phyloP scores from a whole-genome alignment of 2,329 filamentous ascomycete species.

The Cryphonectria parasitica region DNA sequence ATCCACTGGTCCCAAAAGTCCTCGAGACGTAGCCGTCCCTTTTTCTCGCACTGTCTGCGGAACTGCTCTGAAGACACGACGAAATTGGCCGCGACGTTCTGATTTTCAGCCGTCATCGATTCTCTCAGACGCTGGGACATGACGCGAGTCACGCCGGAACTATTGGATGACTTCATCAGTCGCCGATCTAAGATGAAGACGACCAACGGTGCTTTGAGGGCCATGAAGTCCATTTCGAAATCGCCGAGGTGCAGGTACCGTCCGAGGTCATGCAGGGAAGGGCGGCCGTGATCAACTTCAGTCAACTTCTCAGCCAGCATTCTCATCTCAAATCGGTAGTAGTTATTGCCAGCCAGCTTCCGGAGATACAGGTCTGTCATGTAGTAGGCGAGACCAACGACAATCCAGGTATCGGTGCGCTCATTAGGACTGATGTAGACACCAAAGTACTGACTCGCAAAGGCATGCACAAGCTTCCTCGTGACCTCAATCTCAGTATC shows the following conservation, averaged over 20 bases:
- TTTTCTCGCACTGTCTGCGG: constrained; percentile 82
- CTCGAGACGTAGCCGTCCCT: constrained; percentile 84
- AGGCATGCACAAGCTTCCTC: constrained; percentile 76
- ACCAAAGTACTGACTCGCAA: constrained; percentile 93
- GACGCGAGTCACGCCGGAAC: constrained; percentile 81
- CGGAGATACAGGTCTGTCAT: constrained; percentile 95
- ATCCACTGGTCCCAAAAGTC: constrained; percentile 95
- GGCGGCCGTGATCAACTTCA: constrained; percentile 78
- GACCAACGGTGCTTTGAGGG: constrained; percentile 86
- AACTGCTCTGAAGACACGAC: constrained; percentile 77
- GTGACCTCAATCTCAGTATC: constrained; percentile 85
- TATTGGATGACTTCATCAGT: constrained; percentile 84
- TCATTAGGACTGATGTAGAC: constrained; percentile 88
- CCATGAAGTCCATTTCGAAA: constrained; percentile 88
- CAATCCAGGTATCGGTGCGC: constrained; percentile 82
- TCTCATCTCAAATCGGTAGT: constrained; percentile 90
- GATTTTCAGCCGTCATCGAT: constrained; percentile 65
- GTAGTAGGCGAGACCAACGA: constrained; percentile 88
- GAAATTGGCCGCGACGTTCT: constrained; percentile 28
- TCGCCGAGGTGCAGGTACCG: constrained; percentile 76
- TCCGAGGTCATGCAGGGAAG: constrained; percentile 81
- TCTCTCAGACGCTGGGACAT: constrained; percentile 85
- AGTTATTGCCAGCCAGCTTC: constrained; percentile 89
- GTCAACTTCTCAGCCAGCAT: constrained; percentile 79
- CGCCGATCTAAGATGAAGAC: constrained; percentile 93